A percentile compares a stretch with the other conserved stretches of the same genome.
These are phyloP conservation scores for Skeletonema marinoi DNA, from an alignment of 108 stramenopile genomes.

Conservation along the genomic window DNA sequence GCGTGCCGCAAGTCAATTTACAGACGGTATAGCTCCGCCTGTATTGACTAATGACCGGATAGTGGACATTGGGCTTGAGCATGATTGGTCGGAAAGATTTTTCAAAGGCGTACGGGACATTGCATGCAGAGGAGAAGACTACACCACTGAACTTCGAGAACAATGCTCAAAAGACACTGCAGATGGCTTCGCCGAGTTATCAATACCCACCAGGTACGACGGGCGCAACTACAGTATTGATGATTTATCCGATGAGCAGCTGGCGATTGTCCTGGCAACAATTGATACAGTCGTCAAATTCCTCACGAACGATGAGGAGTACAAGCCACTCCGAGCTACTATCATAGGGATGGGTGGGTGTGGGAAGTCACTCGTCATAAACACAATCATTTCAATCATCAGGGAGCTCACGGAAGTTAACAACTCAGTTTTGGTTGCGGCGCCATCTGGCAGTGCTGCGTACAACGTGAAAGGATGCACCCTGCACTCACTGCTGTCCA, in stretches of 20 bases:
- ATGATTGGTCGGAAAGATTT: no score
- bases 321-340: conserved; percentile 13
- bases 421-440: conserved; percentile 2
- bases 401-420: background rate
- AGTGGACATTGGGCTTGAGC: no score
- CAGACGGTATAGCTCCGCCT: background rate
- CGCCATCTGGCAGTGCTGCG: background rate
- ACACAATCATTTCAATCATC: background rate
- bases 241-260: background rate
- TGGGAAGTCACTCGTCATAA: conserved; percentile 15
- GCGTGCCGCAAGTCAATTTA: background rate
- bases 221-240: background rate
- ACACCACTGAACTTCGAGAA: no score
- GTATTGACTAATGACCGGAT: no score
- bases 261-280: background rate
- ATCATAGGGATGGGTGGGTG: conserved; percentile 7
- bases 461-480: background rate
- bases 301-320: conserved; percentile 1
- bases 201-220: background rate
- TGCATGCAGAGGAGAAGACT: no score
- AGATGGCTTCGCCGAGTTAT: background rate
- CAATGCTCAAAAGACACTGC: background rate
- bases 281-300: conserved; percentile 11
- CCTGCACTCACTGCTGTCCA: background rate
- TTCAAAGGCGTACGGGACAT: no score